phyloP scores from a whole-genome alignment of 2,329 filamentous ascomycete species.

The Didymella segeticola region DNA sequence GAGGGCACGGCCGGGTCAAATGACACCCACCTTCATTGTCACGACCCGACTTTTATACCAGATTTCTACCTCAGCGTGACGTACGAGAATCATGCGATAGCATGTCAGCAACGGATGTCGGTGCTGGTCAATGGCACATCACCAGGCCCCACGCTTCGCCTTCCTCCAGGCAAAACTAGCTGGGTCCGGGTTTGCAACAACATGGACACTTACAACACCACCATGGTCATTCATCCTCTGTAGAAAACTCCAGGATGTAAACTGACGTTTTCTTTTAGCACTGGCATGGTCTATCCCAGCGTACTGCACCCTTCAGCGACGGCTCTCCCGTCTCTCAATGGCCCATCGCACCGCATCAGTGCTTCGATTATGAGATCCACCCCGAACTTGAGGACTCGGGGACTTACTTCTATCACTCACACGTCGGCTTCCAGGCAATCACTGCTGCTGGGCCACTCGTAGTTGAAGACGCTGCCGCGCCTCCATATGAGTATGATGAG shows the following conservation, averaged over 20 bases:
- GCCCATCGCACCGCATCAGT: constrained; percentile 67
- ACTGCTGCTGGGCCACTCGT: constrained; percentile 65
- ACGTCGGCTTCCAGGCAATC: constrained; percentile 67
- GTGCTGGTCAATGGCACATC: constrained; percentile 61
- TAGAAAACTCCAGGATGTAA: neutral
- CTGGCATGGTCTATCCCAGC: constrained; percentile 70
- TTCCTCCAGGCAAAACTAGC: constrained; percentile 55
- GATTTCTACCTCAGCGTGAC: constrained; percentile 58
- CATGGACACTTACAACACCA: constrained; percentile 61
- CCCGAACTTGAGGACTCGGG: constrained; percentile 62
- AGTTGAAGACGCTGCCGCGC: constrained; percentile 57
- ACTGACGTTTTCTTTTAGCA: constrained; percentile 54
- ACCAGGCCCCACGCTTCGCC: constrained; percentile 59
- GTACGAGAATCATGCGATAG: constrained; percentile 51
- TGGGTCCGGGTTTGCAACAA: constrained; percentile 69
- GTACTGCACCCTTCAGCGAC: constrained; percentile 68
- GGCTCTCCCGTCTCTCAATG: constrained; percentile 69
- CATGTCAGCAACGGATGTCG: constrained; percentile 56
- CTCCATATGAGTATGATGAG: constrained; percentile 67
- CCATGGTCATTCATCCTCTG: constrained; percentile 54
- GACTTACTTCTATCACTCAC: constrained; percentile 73
- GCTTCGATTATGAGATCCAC: constrained; percentile 72
- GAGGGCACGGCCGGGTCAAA: neutral
- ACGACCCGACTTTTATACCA: constrained; percentile 45
- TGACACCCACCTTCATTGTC: constrained; percentile 3